phyloP scores from a whole-genome alignment of 2,329 filamentous ascomycete species.

The Rutstroemia sydowiana region DNA sequence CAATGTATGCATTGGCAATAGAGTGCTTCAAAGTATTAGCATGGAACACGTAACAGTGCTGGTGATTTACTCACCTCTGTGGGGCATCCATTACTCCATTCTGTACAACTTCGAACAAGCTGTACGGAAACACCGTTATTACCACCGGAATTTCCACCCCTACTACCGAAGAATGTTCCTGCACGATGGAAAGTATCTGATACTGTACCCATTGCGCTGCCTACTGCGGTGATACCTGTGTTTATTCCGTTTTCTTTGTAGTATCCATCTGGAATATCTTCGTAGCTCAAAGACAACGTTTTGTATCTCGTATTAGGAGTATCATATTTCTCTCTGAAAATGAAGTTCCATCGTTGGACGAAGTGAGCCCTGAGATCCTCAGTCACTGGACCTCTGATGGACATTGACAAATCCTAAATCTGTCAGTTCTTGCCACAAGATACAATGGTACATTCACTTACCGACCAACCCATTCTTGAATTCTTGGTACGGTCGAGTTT shows the following conservation, averaged over 20 bases:
- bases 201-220: neutral
- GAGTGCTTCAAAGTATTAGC: conserved; percentile 47
- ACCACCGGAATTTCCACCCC: conserved; percentile 35
- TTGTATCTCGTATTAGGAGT: conserved; percentile 39
- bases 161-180: neutral
- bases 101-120: conserved; percentile 38
- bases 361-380: conserved; percentile 73
- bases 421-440: no score
- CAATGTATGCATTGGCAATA: conserved; percentile 77
- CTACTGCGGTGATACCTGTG: no score
- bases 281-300: conserved; percentile 13
- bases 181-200: conserved; percentile 7
- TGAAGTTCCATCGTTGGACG: conserved; percentile 84
- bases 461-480: conserved; percentile 85
- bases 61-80: conserved; percentile 39
- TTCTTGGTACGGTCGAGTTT: conserved; percentile 73
- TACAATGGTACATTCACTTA: neutral
- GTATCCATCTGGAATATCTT: conserved; percentile 21
- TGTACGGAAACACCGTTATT: conserved; percentile 31
- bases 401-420: conserved; percentile 70
- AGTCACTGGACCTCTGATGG: conserved; percentile 58
- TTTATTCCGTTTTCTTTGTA: conserved; percentile 22
- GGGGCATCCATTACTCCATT: conserved; percentile 52
- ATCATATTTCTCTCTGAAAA: conserved; percentile 74
- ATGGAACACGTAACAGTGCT: neutral